Evolutionary conservation across 805 yeast species (phyloP), one percentile per base, ranked within the genome.

Genomic region (Candida parachauliodes): DNA sequence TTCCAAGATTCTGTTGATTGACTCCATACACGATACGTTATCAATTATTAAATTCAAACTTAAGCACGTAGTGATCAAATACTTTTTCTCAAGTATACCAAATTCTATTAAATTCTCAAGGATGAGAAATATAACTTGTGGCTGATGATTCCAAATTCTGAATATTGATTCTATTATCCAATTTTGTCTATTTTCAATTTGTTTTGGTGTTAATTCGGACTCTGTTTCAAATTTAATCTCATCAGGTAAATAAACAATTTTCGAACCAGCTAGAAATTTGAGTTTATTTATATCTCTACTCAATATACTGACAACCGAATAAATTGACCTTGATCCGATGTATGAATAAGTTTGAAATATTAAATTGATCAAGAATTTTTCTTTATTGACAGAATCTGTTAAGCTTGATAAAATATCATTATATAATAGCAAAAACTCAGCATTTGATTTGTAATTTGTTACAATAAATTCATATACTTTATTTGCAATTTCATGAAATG

Each of bases 251-350:
- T 46, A 49, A 3, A 47, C 45, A 8, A 67, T 55, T 12, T 49
- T 39, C 19, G 51, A 46, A 2, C 72, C 72, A 39, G 63, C 54
- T 37, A 65, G 45, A 45, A 47, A 64, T 47, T 60, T 64, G 46
- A 68, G 53, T 46, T 68, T 68, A 34, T 54, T 59, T 27, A 66
- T 48, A 41, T 68, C 74, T 39, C 74, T 57, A 25, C 62, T 52
- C 32, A 68, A 46, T 19, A 68, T 59, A 43, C 66, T 59, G 10
- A 68, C 70, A 22, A 65, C 68, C 1, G 74, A 68, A 47, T 65
- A 86, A 29, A 89, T 72, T 0, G 97, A 89, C 54, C 97, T 75
- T 32, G 88, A 82, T 10, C 98, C 97, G 41, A 88, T 81, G 48
- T 81, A 81, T 32, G 91, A 83, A 36, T 87, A 71, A 0, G 83